Percentiles rank a stretch among this genome's conserved stretches.
Conservation (phyloP, 2,329 filamentous ascomycete genomes). For the Trichoderma afroharzianum region DNA sequence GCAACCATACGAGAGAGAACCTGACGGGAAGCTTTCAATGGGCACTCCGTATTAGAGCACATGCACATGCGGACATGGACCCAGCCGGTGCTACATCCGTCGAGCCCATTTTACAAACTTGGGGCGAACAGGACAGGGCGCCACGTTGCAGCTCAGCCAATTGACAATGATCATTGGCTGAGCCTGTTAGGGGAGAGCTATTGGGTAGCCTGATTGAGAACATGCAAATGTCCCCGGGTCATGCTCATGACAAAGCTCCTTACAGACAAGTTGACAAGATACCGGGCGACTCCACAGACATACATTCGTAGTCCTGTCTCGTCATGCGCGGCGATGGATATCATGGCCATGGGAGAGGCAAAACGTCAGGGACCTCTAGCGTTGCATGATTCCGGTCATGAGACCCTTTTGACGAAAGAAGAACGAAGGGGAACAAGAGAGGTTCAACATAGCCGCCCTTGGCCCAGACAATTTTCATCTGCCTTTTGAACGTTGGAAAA, state of each 20-base stretch:
- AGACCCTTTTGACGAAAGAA: slow-evolving; percentile 24
- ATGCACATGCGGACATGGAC: neutral
- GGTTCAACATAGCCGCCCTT: neutral
- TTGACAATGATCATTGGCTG: slow-evolving; percentile 15
- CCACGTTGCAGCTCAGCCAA: slow-evolving; percentile 22
- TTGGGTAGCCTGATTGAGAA: slow-evolving; percentile 19
- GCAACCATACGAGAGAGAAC: neutral
- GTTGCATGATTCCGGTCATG: slow-evolving; percentile 30
- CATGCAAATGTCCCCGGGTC: neutral
- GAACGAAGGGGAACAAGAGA: neutral
- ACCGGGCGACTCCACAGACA: neutral
- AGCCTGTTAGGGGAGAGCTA: slow-evolving; percentile 2
- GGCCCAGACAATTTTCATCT: neutral
- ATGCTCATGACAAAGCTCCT: neutral
- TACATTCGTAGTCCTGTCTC: slow-evolving; percentile 5
- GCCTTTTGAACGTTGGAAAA: neutral
- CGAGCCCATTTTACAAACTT: neutral
- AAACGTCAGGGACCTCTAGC: slow-evolving; percentile 25
- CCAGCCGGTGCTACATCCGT: slow-evolving; percentile 11
- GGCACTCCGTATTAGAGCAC: no score
- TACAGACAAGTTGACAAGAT: neutral
- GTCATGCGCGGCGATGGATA: slow-evolving; percentile 14
- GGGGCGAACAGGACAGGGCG: slow-evolving; percentile 15
- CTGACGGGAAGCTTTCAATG: neutral
- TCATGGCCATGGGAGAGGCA: slow-evolving; percentile 13